phyloP scores from a whole-genome alignment of 768 basidiomycete genomes.

The Auricularia sp. region DNA sequence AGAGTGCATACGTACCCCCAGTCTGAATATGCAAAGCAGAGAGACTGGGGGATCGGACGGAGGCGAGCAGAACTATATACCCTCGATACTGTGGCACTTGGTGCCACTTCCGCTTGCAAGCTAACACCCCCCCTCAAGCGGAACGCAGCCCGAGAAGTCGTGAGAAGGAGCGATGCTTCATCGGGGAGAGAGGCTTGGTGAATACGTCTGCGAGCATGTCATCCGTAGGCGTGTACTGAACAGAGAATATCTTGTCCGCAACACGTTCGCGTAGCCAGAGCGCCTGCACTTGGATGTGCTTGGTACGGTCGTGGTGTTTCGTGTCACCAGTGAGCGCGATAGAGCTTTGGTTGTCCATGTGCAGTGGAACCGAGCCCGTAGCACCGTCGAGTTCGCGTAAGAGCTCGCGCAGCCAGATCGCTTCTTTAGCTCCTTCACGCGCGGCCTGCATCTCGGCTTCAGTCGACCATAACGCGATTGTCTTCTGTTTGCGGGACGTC shows the following conservation, averaged over 20 bases:
- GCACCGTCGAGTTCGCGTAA: slow-evolving; percentile 2
- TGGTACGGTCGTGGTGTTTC: slow-evolving; percentile 16
- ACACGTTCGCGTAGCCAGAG: slow-evolving; percentile 10
- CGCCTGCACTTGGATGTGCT: slow-evolving; percentile 9
- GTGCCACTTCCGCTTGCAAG: no score
- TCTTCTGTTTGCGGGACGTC: no score
- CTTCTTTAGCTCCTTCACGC: no score
- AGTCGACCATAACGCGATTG: no score
- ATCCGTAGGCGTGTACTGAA: slow-evolving; percentile 11
- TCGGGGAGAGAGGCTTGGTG: slow-evolving; percentile 8
- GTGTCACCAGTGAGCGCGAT: slow-evolving; percentile 12
- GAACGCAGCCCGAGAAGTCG: no score
- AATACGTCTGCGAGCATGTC: slow-evolving; percentile 10
- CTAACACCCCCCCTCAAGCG: no score
- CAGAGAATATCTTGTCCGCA: slow-evolving; percentile 6
- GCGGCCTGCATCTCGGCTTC: no score
- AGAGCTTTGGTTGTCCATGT: slow-evolving; percentile 16
- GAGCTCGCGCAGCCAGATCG: slow-evolving; percentile 3
- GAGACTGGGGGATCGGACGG: no score
- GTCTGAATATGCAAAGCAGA: no score
- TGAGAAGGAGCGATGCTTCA: neutral
- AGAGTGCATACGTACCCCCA: no score
- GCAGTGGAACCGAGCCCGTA: neutral
- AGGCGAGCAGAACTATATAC: no score
- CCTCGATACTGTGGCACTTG: no score